These are phyloP conservation scores for Ogataea siamensis DNA, from an alignment of 805 yeast species.

Conservation along the genomic window DNA sequence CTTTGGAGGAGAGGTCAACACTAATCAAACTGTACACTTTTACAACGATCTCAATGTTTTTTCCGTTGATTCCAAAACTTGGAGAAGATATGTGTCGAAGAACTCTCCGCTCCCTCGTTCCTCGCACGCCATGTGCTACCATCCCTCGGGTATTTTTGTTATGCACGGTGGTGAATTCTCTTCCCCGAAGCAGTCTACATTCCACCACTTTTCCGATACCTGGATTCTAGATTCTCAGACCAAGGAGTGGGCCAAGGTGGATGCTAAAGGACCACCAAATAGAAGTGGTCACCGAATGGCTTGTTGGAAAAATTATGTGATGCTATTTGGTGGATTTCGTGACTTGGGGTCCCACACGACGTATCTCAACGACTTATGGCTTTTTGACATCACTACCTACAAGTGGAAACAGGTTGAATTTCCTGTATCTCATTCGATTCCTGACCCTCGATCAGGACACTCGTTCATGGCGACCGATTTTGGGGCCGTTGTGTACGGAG, in stretches of 20 bases:
- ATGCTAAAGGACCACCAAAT: slow-evolving; percentile 74
- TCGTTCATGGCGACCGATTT: slow-evolving; percentile 75
- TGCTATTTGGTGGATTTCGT: slow-evolving; percentile 89
- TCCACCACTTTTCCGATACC: slow-evolving; percentile 94
- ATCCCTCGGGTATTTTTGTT: slow-evolving; percentile 82
- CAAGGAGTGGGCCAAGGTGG: slow-evolving; percentile 90
- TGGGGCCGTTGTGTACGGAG: slow-evolving; percentile 88
- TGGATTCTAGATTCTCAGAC: slow-evolving; percentile 86
- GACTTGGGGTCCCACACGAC: slow-evolving; percentile 84
- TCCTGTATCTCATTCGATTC: slow-evolving; percentile 74
- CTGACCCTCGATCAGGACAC: slow-evolving; percentile 94
- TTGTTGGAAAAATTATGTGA: slow-evolving; percentile 85
- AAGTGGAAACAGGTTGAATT: slow-evolving; percentile 91
- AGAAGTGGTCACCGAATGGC: slow-evolving; percentile 92
- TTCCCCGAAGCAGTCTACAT: slow-evolving; percentile 91
- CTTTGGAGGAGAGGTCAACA: slow-evolving; percentile 85
- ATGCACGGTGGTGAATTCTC: slow-evolving; percentile 97
- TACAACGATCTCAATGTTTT: slow-evolving; percentile 79
- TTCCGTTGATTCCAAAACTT: slow-evolving; percentile 69
- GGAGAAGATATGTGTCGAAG: slow-evolving; percentile 78
- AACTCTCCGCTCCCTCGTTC: slow-evolving; percentile 91
- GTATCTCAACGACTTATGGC: slow-evolving; percentile 84
- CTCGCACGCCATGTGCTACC: slow-evolving; percentile 90
- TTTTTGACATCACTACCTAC: slow-evolving; percentile 83
- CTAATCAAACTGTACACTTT: slow-evolving; percentile 56